These are phyloP conservation scores for Globisporangium nodosum DNA, from an alignment of 352 stramenopile genomes.

Conservation along the genomic window DNA sequence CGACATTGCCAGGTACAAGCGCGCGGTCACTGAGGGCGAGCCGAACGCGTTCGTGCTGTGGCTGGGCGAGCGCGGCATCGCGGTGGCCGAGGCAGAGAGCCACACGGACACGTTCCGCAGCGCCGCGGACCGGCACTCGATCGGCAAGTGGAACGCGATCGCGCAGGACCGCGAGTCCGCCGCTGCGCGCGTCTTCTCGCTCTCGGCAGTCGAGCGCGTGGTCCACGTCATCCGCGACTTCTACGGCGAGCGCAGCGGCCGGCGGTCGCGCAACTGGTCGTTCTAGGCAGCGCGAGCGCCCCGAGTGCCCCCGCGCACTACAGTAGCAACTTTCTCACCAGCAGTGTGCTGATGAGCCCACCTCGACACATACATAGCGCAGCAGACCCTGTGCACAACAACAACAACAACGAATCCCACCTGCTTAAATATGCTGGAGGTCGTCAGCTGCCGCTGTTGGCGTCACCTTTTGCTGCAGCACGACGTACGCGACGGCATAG, in stretches of 20 bases:
- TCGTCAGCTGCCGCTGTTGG: conserved; percentile 2
- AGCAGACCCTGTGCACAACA: neutral
- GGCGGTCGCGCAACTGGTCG: conserved; percentile 38
- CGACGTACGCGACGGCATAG: conserved; percentile 75
- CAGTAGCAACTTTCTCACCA: neutral
- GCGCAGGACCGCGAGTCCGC: conserved; percentile 24
- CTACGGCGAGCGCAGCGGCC: conserved; percentile 48
- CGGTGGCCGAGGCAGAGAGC: conserved; percentile 20
- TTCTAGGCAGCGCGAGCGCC: conserved; percentile 21
- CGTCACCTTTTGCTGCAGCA: conserved; percentile 41
- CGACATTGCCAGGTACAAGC: conserved; percentile 64
- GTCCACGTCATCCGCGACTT: conserved; percentile 55
- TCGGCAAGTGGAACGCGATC: conserved; percentile 44
- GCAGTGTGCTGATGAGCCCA: neutral
- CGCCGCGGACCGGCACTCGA: conserved; percentile 25
- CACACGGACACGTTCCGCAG: conserved; percentile 46
- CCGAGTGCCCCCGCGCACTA: neutral
- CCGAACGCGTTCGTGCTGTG: conserved; percentile 79
- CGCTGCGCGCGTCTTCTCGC: conserved; percentile 38
- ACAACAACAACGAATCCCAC: neutral
- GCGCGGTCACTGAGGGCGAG: conserved; percentile 51
- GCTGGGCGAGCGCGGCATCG: conserved; percentile 40
- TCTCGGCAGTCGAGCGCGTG: conserved; percentile 53
- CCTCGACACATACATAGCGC: neutral
- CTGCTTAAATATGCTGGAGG: neutral